Evolutionary conservation across 1,139 yeast genomes (phyloP).

Genomic region (Pichia sp.): DNA sequence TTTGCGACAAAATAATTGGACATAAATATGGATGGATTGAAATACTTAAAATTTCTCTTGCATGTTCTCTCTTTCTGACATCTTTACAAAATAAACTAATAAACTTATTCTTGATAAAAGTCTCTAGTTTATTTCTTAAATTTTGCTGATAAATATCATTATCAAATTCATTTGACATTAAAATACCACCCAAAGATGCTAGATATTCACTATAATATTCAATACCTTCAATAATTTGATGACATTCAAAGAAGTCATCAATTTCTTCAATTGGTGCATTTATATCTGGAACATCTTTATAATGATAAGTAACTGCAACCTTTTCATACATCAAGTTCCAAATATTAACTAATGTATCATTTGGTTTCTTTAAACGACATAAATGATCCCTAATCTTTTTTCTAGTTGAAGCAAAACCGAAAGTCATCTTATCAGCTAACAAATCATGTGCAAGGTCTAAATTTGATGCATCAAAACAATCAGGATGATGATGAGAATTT

Average conservation of each 20-base stretch:
- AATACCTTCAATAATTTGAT: slow-evolving; percentile 10
- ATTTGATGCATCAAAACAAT: slow-evolving; percentile 34
- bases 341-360: slow-evolving; percentile 52
- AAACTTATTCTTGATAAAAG: slow-evolving; percentile 22
- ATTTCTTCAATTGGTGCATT: slow-evolving; percentile 22
- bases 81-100: slow-evolving; percentile 22
- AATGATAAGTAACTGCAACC: slow-evolving; percentile 16
- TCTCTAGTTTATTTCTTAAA: slow-evolving; percentile 19
- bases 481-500: slow-evolving; percentile 24
- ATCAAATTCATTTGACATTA: slow-evolving; percentile 23
- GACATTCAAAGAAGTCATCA: slow-evolving; percentile 26
- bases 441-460: slow-evolving; percentile 44
- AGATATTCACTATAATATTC: slow-evolving; percentile 28
- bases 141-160: slow-evolving; percentile 22
- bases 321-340: slow-evolving; percentile 53
- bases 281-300: slow-evolving; percentile 12
- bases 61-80: slow-evolving; percentile 24
- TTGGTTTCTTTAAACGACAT: slow-evolving; percentile 52
- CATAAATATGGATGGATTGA: slow-evolving; percentile 30
- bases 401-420: slow-evolving; percentile 74
- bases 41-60: slow-evolving; percentile 29
- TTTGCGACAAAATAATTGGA: slow-evolving; percentile 19
- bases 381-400: slow-evolving; percentile 55
- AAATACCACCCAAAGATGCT: slow-evolving; percentile 30
- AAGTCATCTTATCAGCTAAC: slow-evolving; percentile 56